Conservation (phyloP, 2,329 filamentous ascomycete species). For the Colletotrichum sp. region DNA sequence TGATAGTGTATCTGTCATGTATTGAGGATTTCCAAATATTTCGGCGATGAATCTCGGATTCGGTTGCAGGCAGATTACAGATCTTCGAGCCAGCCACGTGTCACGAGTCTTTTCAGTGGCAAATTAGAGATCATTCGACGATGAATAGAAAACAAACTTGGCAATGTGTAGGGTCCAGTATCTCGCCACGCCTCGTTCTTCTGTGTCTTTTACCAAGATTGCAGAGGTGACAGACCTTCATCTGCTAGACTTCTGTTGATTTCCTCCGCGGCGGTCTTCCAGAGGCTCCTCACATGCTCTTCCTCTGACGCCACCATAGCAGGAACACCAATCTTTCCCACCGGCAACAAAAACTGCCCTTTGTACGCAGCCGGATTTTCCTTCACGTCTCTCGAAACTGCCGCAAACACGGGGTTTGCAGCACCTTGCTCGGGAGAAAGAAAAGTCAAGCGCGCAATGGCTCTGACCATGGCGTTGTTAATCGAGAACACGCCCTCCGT, state of each 20-base stretch:
- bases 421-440: conserved; percentile 19
- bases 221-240: neutral
- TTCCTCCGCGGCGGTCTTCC: conserved; percentile 12
- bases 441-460: neutral
- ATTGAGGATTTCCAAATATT: neutral
- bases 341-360: conserved; percentile 13
- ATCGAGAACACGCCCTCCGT: conserved; percentile 5
- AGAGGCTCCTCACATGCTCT: conserved; percentile 7
- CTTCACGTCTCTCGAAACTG: conserved; percentile 8
- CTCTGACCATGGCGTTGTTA: neutral
- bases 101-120: too few species aligned
- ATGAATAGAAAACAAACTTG: too few species aligned
- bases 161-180: too few species aligned
- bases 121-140: too few species aligned
- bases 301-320: conserved; percentile 9
- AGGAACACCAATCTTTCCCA: neutral
- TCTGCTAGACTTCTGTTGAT: neutral
- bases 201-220: neutral
- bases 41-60: neutral
- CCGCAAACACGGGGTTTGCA: conserved; percentile 17
- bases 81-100: too few species aligned
- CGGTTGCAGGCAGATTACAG: too few species aligned
- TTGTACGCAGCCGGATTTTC: conserved; percentile 6
- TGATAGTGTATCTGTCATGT: neutral
- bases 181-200: too few species aligned